A percentile compares a stretch with the other conserved stretches of the same genome.
Conservation (phyloP, 306 rosid species). For the Mimosa bimucronata region DNA sequence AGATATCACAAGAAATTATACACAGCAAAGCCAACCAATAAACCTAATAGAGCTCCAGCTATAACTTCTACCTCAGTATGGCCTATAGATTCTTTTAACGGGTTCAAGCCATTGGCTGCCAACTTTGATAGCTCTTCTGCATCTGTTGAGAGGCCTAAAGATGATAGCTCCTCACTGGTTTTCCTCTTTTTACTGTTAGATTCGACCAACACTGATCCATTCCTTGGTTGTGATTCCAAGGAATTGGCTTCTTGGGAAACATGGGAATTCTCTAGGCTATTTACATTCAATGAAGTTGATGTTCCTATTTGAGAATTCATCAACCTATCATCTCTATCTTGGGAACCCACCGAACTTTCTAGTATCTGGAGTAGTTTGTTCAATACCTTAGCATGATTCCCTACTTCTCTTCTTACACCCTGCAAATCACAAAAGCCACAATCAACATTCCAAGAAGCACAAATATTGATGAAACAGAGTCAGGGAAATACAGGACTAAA, state of each 20-base stretch:
- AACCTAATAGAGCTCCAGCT: conserved; percentile 80
- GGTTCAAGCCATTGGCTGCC: conserved; percentile 31
- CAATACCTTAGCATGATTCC: conserved; percentile 71
- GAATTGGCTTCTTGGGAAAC: conserved; percentile 49
- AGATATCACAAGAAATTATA: conserved; percentile 33
- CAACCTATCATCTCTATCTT: conserved; percentile 51
- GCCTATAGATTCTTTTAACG: conserved; percentile 73
- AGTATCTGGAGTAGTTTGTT: conserved; percentile 54
- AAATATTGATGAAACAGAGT: background rate
- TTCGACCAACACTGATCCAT: conserved; percentile 38
- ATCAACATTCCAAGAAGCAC: background rate
- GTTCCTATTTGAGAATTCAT: conserved; percentile 52
- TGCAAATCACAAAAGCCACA: conserved; percentile 41
- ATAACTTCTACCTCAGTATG: conserved; percentile 83
- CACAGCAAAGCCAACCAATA: conserved; percentile 63
- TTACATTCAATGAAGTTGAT: conserved; percentile 42
- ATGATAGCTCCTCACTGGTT: conserved; percentile 25
- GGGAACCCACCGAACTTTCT: conserved; percentile 32
- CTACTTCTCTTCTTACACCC: conserved; percentile 99
- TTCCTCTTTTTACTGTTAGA: conserved; percentile 40
- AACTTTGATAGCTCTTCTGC: conserved; percentile 44
- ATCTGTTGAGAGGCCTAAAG: conserved; percentile 41
- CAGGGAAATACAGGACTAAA: no score
- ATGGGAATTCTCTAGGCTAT: conserved; percentile 41
- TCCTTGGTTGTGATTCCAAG: conserved; percentile 38